Base-by-base conservation (phyloP, 768 basidiomycete species). In the Scleroderma citrinum region DNA sequence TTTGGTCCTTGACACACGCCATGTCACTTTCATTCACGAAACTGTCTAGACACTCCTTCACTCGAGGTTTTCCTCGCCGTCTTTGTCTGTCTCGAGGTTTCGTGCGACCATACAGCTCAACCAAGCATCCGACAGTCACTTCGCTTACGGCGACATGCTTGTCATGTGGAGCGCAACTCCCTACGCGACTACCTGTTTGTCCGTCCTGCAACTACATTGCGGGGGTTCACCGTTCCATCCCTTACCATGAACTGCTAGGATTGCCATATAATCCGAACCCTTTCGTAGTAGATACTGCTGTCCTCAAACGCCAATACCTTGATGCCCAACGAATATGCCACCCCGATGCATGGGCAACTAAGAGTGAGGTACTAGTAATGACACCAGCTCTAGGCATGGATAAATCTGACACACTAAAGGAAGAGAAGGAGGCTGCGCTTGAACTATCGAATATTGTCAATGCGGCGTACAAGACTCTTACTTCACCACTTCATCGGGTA, bases 311-410 rank as follows among this genome's bases (percentile, higher is more conserved):
- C 31, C 75, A 76, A 24, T 94, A 91, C 63, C 71, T 86, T 30
- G 69, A 76, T 40, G 79, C 86, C 3, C 93, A 95, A 61, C 74
- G 81, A 19, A 69, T 80, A 19, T 82, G 89, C 45, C 93, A 97
- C 70, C 93, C 93, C 0, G 93, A 97, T 63, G 75, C 82, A 12
- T 95, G 88, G 85, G 76, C 82, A 30, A 76, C 80, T 26, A 76
- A 78, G 59, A 81, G 81, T 48, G 66, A 76, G 51, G 87, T 86
- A 54, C 46, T 67, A 50, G 51, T n/a, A 30, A 29, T 46, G 39
- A 17, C 43, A 48, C 39, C 14, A 7, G 24, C 19, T 30, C 23
- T 29, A 34, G 23, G 54, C 49, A n/a, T 10, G 19, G 5, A 44
- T 56, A 56, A 51, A 54, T 7, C 23, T n/a, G 26, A 41, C 39